phyloP scores from a whole-genome alignment of 2,329 filamentous ascomycete genomes.

The Alternaria dauci region DNA sequence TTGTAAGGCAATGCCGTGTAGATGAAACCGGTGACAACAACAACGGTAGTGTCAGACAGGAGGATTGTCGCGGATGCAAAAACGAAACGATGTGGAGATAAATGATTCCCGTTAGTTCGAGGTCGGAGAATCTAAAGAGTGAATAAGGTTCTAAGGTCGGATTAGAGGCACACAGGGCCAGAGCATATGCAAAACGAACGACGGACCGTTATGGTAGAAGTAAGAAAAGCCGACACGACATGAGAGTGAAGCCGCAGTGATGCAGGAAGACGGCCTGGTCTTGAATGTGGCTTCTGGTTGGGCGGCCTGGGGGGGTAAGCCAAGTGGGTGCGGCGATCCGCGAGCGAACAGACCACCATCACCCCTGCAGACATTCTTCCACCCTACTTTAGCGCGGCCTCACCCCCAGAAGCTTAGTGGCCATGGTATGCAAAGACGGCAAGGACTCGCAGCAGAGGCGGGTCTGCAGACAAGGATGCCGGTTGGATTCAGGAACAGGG shows the following conservation, averaged over 20 bases:
- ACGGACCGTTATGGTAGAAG: conserved; percentile 35
- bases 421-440: conserved; percentile 33
- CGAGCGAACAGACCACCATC: conserved; percentile 26
- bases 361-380: conserved; percentile 37
- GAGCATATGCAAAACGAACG: conserved; percentile 31
- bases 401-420: conserved; percentile 29
- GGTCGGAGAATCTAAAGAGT: conserved; percentile 29
- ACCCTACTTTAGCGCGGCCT: conserved; percentile 32
- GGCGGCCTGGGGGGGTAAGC: conserved; percentile 32
- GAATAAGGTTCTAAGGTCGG: conserved; percentile 31
- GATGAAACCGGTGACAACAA: conserved; percentile 6
- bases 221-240: conserved; percentile 41
- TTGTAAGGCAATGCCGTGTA: conserved; percentile 10
- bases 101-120: conserved; percentile 18
- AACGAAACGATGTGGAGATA: conserved; percentile 29
- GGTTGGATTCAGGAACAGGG: conserved; percentile 39
- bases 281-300: conserved; percentile 42
- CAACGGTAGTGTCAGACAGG: conserved; percentile 18
- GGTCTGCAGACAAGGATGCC: conserved; percentile 25
- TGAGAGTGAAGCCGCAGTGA: conserved; percentile 31
- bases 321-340: conserved; percentile 38
- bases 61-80: conserved; percentile 29
- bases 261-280: conserved; percentile 33
- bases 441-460: conserved; percentile 34
- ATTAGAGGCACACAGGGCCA: conserved; percentile 33